These are phyloP conservation scores for Apiotrichum laibachii DNA, from an alignment of 1,284 basidiomycete genomes.

Conservation along the genomic window DNA sequence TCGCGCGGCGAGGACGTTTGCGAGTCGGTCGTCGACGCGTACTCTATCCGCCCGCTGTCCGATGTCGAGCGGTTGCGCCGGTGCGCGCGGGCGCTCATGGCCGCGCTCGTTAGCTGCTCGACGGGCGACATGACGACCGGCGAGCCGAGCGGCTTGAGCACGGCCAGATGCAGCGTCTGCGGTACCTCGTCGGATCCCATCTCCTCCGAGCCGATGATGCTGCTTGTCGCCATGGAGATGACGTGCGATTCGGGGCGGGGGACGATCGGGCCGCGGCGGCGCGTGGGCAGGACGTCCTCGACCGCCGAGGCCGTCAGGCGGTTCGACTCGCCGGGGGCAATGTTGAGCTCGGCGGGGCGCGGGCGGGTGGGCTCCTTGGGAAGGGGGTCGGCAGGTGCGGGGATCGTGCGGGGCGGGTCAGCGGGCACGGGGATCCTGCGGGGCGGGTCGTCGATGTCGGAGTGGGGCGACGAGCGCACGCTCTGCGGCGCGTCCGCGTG, in stretches of 20 bases:
- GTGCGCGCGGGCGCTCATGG: slow-evolving; percentile 10
- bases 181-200: neutral
- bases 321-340: too few relatives aligned
- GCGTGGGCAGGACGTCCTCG: neutral
- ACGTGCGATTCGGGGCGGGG: slow-evolving; percentile 1
- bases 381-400: too few relatives aligned
- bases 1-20: neutral
- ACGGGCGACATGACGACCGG: slow-evolving; percentile 5
- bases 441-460: too few relatives aligned
- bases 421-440: too few relatives aligned
- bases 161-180: neutral
- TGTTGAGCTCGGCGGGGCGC: too few relatives aligned
- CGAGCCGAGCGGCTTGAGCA: neutral
- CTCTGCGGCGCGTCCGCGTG: too few relatives aligned
- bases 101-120: slow-evolving; percentile 11
- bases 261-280: neutral
- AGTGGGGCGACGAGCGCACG: too few relatives aligned
- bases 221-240: slow-evolving; percentile 1
- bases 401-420: too few relatives aligned
- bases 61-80: slow-evolving; percentile 3
- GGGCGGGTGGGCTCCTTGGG: too few relatives aligned
- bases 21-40: too few relatives aligned
- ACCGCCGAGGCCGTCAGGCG: neutral
- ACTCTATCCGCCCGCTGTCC: neutral
- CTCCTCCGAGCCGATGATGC: slow-evolving; percentile 5